Evolutionary conservation across 176 grass and related monocot genomes (phyloP), one percentile per base, ranked within the genome.

Genomic region (Triticum monococcum): DNA sequence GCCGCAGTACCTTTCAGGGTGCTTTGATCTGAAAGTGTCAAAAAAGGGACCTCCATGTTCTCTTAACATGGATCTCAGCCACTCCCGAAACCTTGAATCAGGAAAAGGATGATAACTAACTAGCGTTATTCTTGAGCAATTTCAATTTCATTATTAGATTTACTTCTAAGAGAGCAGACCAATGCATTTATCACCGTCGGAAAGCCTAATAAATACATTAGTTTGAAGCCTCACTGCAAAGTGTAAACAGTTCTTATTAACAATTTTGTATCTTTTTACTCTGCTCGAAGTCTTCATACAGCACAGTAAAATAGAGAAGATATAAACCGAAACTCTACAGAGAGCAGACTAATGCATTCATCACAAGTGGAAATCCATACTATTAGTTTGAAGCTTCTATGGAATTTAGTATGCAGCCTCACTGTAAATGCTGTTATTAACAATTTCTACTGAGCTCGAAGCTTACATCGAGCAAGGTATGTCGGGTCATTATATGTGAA

Each of bases 21-120:
- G 89, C 82, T 93, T 99, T 80, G 89, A 99, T 86, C 94, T 90
- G 75, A 99, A 99, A 91, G 84, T 85, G 80, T 96, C 92, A 85
- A 96, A 96, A 96, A 99, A 94, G 32, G 59, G 88, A 79, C 92
- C 97, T 73, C 90, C 88, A 75, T 78, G 60, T 84, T 94, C 93
- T 89, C 75, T 91, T 45, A 99, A 36, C 89, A 94, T 88, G 36
- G 97, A 96, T 82, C 97, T 89, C 77, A 99, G n/a, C 97, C 97
- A 99, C 91, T 91, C 77, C 16, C 89, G 86, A 57, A 99, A 96
- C 88, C 97, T 96, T 82, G 35, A 80, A 86, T 68, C 76, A 61
- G 41, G 31, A 10, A 82, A 66, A 88, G 22, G 48, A 85, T 24
- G 40, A 79, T 36, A 4, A 41, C 66, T 2, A 68, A 25, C 5